A percentile compares a stretch with the other conserved stretches of the same genome.
phyloP scores from a whole-genome alignment of 2,329 filamentous ascomycete genomes.

The Diplodia seriata region DNA sequence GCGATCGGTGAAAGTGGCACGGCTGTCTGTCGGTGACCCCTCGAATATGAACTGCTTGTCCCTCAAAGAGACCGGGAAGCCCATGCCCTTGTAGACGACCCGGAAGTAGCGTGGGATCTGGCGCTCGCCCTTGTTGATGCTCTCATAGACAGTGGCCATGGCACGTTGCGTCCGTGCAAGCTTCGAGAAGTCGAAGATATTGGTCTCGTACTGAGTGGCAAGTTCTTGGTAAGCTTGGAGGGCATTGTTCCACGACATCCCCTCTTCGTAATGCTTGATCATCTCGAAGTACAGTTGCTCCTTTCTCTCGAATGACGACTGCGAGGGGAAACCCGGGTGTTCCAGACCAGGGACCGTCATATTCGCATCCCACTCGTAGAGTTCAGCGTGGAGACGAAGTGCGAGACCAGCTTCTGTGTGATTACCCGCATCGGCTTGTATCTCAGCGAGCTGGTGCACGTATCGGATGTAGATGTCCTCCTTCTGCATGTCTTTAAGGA shows the following conservation, averaged over 20 bases:
- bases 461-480: constrained; percentile 97
- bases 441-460: constrained; percentile 84
- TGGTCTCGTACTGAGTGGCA: constrained; percentile 87
- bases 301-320: constrained; percentile 90
- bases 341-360: constrained; percentile 68
- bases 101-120: constrained; percentile 86
- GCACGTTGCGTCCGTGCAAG: constrained; percentile 86
- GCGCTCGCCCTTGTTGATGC: constrained; percentile 80
- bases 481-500: constrained; percentile 94
- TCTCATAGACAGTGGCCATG: constrained; percentile 91
- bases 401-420: constrained; percentile 88
- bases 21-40: constrained; percentile 76
- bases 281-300: constrained; percentile 92
- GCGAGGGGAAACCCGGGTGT: constrained; percentile 80
- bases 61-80: constrained; percentile 79
- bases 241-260: constrained; percentile 91
- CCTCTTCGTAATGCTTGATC: constrained; percentile 93
- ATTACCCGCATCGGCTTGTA: constrained; percentile 79
- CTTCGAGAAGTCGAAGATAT: constrained; percentile 89
- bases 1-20: constrained; percentile 83
- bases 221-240: constrained; percentile 89
- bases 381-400: constrained; percentile 85
- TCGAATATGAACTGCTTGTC: constrained; percentile 96
- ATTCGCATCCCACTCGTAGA: constrained; percentile 88
- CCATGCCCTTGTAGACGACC: constrained; percentile 86